These are phyloP conservation scores for Lactarius sp. DNA, from an alignment of 768 basidiomycete genomes.

Conservation along the genomic window DNA sequence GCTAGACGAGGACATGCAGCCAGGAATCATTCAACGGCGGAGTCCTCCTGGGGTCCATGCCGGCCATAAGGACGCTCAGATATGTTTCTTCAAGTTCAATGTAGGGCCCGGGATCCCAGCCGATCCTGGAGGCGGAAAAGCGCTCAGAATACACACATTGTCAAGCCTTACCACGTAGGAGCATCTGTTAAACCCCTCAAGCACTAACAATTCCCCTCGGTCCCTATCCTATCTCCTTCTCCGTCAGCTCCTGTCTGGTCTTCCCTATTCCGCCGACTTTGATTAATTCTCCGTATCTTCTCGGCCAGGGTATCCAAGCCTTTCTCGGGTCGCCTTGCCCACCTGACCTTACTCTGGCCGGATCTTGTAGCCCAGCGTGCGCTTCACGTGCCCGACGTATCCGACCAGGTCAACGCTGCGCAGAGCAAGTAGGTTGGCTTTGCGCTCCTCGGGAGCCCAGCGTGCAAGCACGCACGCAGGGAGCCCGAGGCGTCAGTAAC, in stretches of 20 bases:
- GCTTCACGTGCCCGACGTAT: slow-evolving; percentile 62
- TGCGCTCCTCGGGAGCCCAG: slow-evolving; percentile 47
- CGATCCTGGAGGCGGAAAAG: too few species aligned
- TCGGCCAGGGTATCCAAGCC: slow-evolving; percentile 30
- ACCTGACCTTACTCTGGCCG: slow-evolving; percentile 33
- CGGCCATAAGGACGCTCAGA: too few species aligned
- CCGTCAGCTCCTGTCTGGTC: not conserved
- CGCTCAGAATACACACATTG: too few species aligned
- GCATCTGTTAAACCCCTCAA: too few species aligned
- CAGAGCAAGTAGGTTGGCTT: slow-evolving; percentile 46
- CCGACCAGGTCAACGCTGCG: slow-evolving; percentile 60
- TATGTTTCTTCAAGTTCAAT: too few species aligned
- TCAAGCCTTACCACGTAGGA: too few species aligned
- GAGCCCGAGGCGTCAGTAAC: slow-evolving; percentile 49
- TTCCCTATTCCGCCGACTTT: slow-evolving; percentile 17
- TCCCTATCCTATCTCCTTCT: not conserved
- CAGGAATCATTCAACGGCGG: too few species aligned
- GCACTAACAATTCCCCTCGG: not conserved
- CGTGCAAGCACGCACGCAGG: slow-evolving; percentile 55
- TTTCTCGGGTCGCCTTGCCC: slow-evolving; percentile 27
- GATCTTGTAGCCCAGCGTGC: slow-evolving; percentile 48
- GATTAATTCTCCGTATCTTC: slow-evolving; percentile 33
- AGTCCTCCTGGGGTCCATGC: too few species aligned
- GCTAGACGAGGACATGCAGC: too few species aligned
- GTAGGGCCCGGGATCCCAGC: too few species aligned